Evolutionary conservation across 257 asterid species (phyloP), one percentile per base, ranked within the genome.

Genomic region (Verbena officinalis): DNA sequence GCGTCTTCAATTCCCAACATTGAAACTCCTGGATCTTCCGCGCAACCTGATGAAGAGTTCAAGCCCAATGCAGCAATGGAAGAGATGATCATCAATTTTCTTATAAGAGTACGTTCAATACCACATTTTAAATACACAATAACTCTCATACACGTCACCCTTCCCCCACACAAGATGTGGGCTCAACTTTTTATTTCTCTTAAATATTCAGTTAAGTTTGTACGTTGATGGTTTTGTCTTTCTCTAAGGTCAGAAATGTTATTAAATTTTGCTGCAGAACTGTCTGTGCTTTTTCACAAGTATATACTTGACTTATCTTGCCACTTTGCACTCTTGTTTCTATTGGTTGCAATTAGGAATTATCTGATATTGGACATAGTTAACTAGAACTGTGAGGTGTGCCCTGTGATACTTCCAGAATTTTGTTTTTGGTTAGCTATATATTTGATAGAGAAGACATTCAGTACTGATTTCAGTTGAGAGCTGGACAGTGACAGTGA

Each of bases 41-140:
- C 91, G 70, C 99, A 86, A 82, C 89, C 96, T 59, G 99, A 94
- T 82, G 99, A 94, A 77, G 99, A 94, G 73, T 94, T 94, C 78
- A 94, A 94, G 84, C 99, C 99, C 65, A 94, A 94, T 74, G 99
- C 99, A 3, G 99, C 99, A 51, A 94, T 94, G 99, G 99, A 94
- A 78, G 99, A 94, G 81, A 94, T 94, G 99, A 94, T 94, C 53
- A 94, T 94, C 83, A 94, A 94, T 74, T 94, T 94, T 76, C 95
- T 94, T 20, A 94, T 94, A 65, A 82, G 99, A 80, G 99, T 94
- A 86, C 58, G 89, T 71, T 65, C 52, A 75, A 42, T 44, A 55
- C 62, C 62, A 36, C 70, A 62, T 78, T 57, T 69, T 19, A 42
- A 15, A 24, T 67, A 30, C 59, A 16, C 3, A 3, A 5, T 36